A percentile compares a stretch with the other conserved stretches of the same genome.
phyloP scores from a whole-genome alignment of 2,329 filamentous ascomycete species.

The Cladorrhinum sp. region DNA sequence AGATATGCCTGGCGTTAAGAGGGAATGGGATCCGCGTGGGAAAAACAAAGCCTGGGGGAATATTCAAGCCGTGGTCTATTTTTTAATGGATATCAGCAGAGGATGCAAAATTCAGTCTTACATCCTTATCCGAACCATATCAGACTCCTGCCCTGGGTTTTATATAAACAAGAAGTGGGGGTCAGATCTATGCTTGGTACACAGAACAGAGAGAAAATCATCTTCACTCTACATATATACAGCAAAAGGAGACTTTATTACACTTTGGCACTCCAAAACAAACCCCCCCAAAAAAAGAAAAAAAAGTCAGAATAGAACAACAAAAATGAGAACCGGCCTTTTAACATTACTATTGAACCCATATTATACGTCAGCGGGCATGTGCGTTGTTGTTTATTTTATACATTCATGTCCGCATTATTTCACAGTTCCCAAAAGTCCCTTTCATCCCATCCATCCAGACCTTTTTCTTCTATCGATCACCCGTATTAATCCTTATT shows the following conservation, averaged over 20 bases:
- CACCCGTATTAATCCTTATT: slow-evolving; percentile 46
- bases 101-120: too few species aligned
- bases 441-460: background rate
- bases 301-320: background rate
- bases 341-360: background rate
- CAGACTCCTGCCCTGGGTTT: too few species aligned
- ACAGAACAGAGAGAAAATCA: background rate
- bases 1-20: too few species aligned
- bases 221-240: background rate
- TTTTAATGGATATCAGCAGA: too few species aligned
- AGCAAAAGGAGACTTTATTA: background rate
- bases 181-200: background rate
- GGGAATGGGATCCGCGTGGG: too few species aligned
- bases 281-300: too few species aligned
- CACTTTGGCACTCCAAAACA: too few species aligned
- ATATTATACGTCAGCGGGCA: background rate
- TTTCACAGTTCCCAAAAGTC: background rate
- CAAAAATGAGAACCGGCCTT: background rate
- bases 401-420: background rate
- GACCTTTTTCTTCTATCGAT: background rate
- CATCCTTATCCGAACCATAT: too few species aligned
- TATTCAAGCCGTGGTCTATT: too few species aligned
- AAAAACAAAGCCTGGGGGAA: too few species aligned
- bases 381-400: background rate
- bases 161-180: background rate